Evolutionary conservation across 2,329 filamentous ascomycete genomes (phyloP).

Genomic region (Elsinoe necatrix): DNA sequence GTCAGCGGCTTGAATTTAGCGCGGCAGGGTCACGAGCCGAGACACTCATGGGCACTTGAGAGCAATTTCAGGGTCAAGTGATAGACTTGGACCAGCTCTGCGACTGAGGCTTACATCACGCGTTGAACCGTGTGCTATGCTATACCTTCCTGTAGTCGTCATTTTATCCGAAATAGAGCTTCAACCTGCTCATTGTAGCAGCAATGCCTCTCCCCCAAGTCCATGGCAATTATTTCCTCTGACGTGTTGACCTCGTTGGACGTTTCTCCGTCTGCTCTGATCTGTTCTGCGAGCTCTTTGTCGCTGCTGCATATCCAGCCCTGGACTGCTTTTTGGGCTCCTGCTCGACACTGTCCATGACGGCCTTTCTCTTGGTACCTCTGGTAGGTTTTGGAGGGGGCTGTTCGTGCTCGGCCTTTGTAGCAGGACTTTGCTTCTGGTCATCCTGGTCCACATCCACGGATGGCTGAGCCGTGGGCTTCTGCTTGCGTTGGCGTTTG

Average conservation of each 20-base stretch:
- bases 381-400: background rate
- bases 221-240: background rate
- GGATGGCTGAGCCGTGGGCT: constrained; percentile 23
- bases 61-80: background rate
- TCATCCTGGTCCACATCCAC: constrained; percentile 18
- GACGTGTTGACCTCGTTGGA: constrained; percentile 2
- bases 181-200: background rate
- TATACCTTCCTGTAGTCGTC: no score
- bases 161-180: background rate
- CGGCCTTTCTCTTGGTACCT: constrained; percentile 28
- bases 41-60: background rate
- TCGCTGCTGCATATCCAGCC: constrained; percentile 30
- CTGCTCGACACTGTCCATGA: constrained; percentile 19
- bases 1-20: constrained; percentile 9
- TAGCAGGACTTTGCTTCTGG: background rate
- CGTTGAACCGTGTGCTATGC: background rate
- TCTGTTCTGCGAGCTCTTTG: constrained; percentile 30
- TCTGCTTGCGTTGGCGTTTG: constrained; percentile 19
- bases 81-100: background rate
- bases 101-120: background rate
- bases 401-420: background rate
- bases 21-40: constrained; percentile 7
- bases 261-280: constrained; percentile 15
- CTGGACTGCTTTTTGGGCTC: constrained; percentile 27
- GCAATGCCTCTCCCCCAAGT: background rate